Percentiles rank a stretch among this genome's conserved stretches.
These are phyloP conservation scores for Acanthamoeba royreba DNA, from an alignment of 208 protist species.

Conservation along the genomic window DNA sequence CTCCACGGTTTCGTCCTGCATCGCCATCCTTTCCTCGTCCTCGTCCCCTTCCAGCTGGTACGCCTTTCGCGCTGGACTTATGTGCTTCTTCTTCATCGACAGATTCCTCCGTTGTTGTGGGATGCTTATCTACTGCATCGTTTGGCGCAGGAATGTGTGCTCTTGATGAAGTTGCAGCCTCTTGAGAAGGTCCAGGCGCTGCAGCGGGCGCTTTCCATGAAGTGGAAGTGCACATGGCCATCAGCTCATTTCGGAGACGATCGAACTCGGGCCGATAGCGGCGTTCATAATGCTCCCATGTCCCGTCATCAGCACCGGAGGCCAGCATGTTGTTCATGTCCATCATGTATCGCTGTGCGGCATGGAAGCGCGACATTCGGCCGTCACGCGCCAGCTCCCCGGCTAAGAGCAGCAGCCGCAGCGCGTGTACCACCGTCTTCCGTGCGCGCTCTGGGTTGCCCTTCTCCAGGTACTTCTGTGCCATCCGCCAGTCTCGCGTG, in stretches of 20 bases:
- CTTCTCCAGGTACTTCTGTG: conserved; percentile 27
- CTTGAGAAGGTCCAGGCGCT: too few relatives aligned
- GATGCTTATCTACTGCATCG: too few relatives aligned
- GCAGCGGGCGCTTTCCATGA: too few relatives aligned
- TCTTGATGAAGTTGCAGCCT: too few relatives aligned
- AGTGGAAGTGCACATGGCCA: not conserved
- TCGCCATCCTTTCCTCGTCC: too few relatives aligned
- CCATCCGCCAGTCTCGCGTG: not conserved
- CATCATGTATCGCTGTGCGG: not conserved
- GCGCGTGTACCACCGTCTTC: conserved; percentile 36
- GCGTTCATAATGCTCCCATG: not conserved
- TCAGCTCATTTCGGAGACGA: not conserved
- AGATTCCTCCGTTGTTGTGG: too few relatives aligned
- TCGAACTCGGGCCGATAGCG: not conserved
- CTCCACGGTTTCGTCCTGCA: too few relatives aligned
- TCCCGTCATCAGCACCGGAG: not conserved
- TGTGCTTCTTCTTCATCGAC: too few relatives aligned
- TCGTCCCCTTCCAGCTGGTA: too few relatives aligned
- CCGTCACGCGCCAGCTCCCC: not conserved
- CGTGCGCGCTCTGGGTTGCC: not conserved
- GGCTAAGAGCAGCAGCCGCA: not conserved
- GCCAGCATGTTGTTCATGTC: not conserved
- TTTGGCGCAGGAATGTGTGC: too few relatives aligned
- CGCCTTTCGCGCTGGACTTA: too few relatives aligned
- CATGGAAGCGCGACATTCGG: not conserved